Conservation (phyloP, 179 eudicot genomes). For the Silene coronaria region DNA sequence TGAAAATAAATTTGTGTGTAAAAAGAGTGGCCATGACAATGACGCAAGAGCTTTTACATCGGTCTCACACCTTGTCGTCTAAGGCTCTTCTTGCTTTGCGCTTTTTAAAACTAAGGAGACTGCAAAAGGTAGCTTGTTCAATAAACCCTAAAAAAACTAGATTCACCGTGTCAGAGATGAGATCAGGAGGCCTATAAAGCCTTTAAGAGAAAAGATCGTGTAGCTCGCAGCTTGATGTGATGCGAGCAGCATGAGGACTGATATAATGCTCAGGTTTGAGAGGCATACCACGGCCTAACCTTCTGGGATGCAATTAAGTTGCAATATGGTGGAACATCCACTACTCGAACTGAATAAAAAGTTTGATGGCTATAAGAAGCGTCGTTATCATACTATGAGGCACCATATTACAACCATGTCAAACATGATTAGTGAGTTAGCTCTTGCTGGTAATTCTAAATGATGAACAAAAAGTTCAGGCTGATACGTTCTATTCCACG, state of each 20-base stretch:
- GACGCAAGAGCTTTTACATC: no score
- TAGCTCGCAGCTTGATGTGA: not conserved
- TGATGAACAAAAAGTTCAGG: not conserved
- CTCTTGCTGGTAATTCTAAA: not conserved
- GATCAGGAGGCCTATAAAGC: not conserved
- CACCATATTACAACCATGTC: constrained; percentile 4
- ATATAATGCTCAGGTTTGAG: not conserved
- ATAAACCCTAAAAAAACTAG: not conserved
- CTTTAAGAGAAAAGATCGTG: not conserved
- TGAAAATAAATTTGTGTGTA: no score
- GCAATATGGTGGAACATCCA: not conserved
- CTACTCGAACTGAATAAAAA: not conserved
- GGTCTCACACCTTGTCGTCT: no score
- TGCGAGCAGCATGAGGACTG: not conserved
- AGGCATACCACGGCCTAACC: not conserved
- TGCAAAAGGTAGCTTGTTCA: not conserved
- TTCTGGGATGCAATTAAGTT: not conserved
- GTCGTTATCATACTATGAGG: not conserved
- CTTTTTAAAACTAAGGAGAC: not conserved
- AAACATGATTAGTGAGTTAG: constrained; percentile 6
- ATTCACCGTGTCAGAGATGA: not conserved
- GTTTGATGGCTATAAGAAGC: constrained; percentile 3
- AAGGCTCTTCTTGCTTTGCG: no score
- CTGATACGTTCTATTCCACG: not conserved
- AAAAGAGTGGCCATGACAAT: no score